A percentile compares a stretch with the other conserved stretches of the same genome.
Evolutionary conservation across 2,329 filamentous ascomycete genomes (phyloP).

Genomic region (Cladosporium sp.): DNA sequence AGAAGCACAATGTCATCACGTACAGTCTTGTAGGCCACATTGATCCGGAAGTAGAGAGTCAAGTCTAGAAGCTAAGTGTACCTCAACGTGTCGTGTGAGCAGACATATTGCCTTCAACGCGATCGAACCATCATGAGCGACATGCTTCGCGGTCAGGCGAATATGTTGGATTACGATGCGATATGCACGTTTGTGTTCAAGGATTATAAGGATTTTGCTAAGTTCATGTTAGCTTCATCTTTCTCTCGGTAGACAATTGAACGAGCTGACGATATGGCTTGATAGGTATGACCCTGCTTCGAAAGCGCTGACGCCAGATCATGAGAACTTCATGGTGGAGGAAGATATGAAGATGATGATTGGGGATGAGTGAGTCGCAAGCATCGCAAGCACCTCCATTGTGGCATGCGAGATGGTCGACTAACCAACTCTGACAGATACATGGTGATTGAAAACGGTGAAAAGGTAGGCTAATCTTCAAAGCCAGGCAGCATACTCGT

Average conservation of each 20-base stretch:
- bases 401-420: too few species aligned
- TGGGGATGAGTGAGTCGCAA: slow-evolving; percentile 36
- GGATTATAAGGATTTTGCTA: slow-evolving; percentile 43
- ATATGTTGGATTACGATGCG: slow-evolving; percentile 43
- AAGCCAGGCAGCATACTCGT: not conserved
- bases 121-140: slow-evolving; percentile 43
- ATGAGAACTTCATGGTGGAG: slow-evolving; percentile 35
- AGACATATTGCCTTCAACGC: slow-evolving; percentile 44
- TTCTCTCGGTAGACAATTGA: not conserved
- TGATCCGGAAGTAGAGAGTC: not conserved
- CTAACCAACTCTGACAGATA: slow-evolving; percentile 17
- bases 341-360: slow-evolving; percentile 42
- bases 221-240: slow-evolving; percentile 32
- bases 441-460: slow-evolving; percentile 27
- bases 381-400: too few species aligned
- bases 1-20: slow-evolving; percentile 41
- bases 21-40: slow-evolving; percentile 39
- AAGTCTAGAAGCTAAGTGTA: not conserved
- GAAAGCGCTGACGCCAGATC: slow-evolving; percentile 35
- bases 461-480: slow-evolving; percentile 34
- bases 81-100: not conserved
- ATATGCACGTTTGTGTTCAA: slow-evolving; percentile 47
- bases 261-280: not conserved
- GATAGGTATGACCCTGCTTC: slow-evolving; percentile 38
- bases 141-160: slow-evolving; percentile 43